A percentile compares a stretch with the other conserved stretches of the same genome.
These are phyloP conservation scores for Tylopilus subfusipes DNA, from an alignment of 768 basidiomycete genomes.

Conservation along the genomic window DNA sequence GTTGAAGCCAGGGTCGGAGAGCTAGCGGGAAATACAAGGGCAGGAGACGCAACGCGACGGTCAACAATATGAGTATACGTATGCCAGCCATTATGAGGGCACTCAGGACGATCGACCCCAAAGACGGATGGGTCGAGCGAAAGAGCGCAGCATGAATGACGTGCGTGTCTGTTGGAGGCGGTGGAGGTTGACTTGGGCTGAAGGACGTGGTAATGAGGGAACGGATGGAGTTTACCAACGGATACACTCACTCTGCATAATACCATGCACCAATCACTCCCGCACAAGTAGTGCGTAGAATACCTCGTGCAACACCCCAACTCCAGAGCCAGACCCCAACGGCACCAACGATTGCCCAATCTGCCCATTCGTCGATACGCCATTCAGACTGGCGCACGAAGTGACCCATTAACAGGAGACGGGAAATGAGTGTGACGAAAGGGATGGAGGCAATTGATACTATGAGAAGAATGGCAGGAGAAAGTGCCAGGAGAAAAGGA, in stretches of 20 bases:
- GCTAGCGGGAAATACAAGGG: slow-evolving; percentile 49
- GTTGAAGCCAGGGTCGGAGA: slow-evolving; percentile 40
- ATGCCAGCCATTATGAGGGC: slow-evolving; percentile 72
- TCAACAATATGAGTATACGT: slow-evolving; percentile 52
- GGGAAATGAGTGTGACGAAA: slow-evolving; percentile 73
- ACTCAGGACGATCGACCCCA: slow-evolving; percentile 76
- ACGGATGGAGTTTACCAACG: neutral
- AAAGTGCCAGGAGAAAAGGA: slow-evolving; percentile 72
- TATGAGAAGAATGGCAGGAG: slow-evolving; percentile 65
- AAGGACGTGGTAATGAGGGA: slow-evolving; percentile 5
- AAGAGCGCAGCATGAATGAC: slow-evolving; percentile 73
- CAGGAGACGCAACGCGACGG: slow-evolving; percentile 49
- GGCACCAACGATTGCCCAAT: slow-evolving; percentile 63
- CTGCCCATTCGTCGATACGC: slow-evolving; percentile 63
- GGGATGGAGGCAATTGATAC: slow-evolving; percentile 72
- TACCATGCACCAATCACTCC: slow-evolving; percentile 93
- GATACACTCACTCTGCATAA: slow-evolving; percentile 54
- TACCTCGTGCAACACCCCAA: slow-evolving; percentile 74
- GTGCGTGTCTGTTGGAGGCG: slow-evolving; percentile 56
- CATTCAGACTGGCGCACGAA: slow-evolving; percentile 43
- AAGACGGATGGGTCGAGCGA: slow-evolving; percentile 75
- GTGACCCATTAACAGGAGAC: slow-evolving; percentile 71
- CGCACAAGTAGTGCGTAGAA: slow-evolving; percentile 71
- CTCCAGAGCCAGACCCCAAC: slow-evolving; percentile 65
- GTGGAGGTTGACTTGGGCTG: slow-evolving; percentile 33